These are phyloP conservation scores for Pseudotulostoma volvatum DNA, from an alignment of 495 filamentous ascomycete species.

Conservation along the genomic window DNA sequence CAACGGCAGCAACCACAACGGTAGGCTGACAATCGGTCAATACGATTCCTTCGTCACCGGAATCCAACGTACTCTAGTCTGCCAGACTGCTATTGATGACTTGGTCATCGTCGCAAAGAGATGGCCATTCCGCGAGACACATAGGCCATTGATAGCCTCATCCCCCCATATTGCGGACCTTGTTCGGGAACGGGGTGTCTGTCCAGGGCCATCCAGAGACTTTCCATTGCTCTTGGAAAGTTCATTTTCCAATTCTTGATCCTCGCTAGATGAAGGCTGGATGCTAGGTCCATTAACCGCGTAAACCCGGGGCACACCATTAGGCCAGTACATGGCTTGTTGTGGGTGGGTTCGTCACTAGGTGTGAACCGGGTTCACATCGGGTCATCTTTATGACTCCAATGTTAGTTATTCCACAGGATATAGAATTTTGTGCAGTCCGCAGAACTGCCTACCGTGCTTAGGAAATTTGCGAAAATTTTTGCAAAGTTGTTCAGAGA, in stretches of 20 bases:
- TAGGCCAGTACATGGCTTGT: conserved; percentile 88
- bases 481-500: too few species aligned
- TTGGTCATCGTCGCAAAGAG: conserved; percentile 80
- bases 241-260: conserved; percentile 6
- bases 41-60: conserved; percentile 6
- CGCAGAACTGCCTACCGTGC: too few species aligned
- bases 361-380: conserved; percentile 19
- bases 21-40: conserved; percentile 50
- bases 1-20: conserved; percentile 68
- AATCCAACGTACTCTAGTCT: conserved; percentile 59
- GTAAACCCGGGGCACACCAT: conserved; percentile 80
- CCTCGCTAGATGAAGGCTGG: conserved; percentile 23
- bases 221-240: background rate
- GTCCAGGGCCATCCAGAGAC: background rate
- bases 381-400: conserved; percentile 28
- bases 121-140: conserved; percentile 64
- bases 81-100: conserved; percentile 78
- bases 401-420: too few species aligned
- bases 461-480: too few species aligned
- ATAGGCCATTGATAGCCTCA: conserved; percentile 54
- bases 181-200: conserved; percentile 1
- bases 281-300: conserved; percentile 46
- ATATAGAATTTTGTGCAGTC: too few species aligned
- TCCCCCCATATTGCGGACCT: conserved; percentile 24
- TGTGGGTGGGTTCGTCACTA: conserved; percentile 12